These are phyloP conservation scores for Calonectria pseudoreteaudii DNA, from an alignment of 2,329 filamentous ascomycete species.

Conservation along the genomic window DNA sequence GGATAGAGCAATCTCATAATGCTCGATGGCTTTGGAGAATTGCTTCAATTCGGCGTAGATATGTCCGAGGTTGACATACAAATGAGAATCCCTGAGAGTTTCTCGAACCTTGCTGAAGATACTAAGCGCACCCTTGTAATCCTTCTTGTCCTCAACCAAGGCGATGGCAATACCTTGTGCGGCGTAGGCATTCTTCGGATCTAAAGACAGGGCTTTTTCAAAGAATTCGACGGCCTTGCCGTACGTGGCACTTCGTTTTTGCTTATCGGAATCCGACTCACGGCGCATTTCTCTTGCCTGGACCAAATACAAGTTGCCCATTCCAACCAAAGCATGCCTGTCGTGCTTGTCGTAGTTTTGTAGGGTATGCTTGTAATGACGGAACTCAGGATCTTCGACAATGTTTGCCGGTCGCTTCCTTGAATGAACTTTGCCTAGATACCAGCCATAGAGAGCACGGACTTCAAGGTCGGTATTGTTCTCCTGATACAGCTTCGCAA, in stretches of 20 bases:
- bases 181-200: constrained; percentile 94
- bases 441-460: constrained; percentile 94
- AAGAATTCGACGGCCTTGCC: constrained; percentile 97
- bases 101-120: constrained; percentile 93
- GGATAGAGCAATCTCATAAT: constrained; percentile 87
- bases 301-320: constrained; percentile 92
- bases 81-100: constrained; percentile 86
- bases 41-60: constrained; percentile 92
- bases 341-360: constrained; percentile 98
- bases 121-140: constrained; percentile 82
- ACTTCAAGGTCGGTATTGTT: constrained; percentile 91
- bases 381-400: constrained; percentile 89
- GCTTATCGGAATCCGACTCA: constrained; percentile 88
- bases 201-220: constrained; percentile 95
- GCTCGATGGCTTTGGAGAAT: constrained; percentile 91
- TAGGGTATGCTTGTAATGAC: constrained; percentile 96
- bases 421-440: constrained; percentile 81
- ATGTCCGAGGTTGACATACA: constrained; percentile 94
- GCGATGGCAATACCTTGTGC: constrained; percentile 97
- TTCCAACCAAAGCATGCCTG: constrained; percentile 93
- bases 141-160: constrained; percentile 93
- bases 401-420: constrained; percentile 86
- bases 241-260: constrained; percentile 89
- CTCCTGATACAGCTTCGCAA: constrained; percentile 86
- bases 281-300: constrained; percentile 95